Base-by-base conservation (phyloP, 2,329 filamentous ascomycete genomes). In the Shiraia bambusicola region DNA sequence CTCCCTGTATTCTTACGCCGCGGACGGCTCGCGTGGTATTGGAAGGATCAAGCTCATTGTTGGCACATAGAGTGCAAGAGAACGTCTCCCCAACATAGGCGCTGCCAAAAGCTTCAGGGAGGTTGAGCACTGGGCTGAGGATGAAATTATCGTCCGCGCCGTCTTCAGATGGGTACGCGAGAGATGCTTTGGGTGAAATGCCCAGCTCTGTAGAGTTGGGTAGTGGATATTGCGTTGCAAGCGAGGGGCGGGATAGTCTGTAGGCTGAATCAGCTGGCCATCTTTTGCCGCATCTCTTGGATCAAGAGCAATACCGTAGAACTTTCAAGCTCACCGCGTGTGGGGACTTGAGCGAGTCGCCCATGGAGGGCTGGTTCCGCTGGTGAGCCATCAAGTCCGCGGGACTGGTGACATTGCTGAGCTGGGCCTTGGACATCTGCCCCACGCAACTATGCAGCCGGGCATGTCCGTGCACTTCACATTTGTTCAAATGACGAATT, bases 31-130 rank as follows among this genome's bases (percentile, higher is more conserved):
- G 68, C 6, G 64, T 70, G 3, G 66, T 63, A 33, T 69, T 62
- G 1, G 49, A 40, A 28, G 69, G 52, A 14, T 66, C 57, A 2
- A 83, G 69, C 62, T 97, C 92, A 66, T 96, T 92, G 74, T 95
- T 96, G n/a, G 88, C 91, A 71, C 91, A 95, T 15, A 97, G 78
- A 1, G 92, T 95, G 71, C 93, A 98, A 51, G 86, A 85, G 71
- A 98, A 97, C 0, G 86, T 89, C 73, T 97, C 91, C 58, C 93
- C 93, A 14, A 97, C 92, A 67, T 96, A 96, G 7, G 92, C 91
- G 10, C 88, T 92, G 31, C 91, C 92, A 67, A 98, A 97, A 0
- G 89, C 86, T 12, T 90, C 85, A 8, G 93, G 92, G 1, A 97
- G 83, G 33, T 88, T 93, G 58, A 97, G 79, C 55, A 80, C 72